Conservation (phyloP, 192 early-diverging fungal species). For the Spizellomyces sp. region DNA sequence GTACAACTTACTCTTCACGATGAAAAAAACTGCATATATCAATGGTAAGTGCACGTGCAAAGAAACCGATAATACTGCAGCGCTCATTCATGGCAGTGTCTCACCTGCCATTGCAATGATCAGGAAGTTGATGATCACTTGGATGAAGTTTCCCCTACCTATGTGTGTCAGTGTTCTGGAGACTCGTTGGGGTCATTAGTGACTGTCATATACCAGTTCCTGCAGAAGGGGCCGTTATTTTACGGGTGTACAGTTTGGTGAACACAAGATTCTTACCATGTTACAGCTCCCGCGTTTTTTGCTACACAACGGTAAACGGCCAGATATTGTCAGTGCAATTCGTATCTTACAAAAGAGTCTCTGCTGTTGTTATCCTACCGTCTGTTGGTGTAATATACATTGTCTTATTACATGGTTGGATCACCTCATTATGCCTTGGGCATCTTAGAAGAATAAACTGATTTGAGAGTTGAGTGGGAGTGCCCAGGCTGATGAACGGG, state of each 20-base stretch:
- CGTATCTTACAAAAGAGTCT: not conserved
- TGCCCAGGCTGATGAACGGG: constrained; percentile 59
- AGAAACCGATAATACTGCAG: too few species aligned
- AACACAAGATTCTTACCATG: constrained; percentile 11
- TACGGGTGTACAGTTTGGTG: not conserved
- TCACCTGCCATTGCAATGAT: constrained; percentile 44
- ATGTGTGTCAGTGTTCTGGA: not conserved
- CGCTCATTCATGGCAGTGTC: not conserved
- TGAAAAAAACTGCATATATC: constrained; percentile 51
- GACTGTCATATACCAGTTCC: not conserved
- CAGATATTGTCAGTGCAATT: not conserved
- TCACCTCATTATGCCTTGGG: constrained; percentile 2
- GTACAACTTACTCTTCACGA: constrained; percentile 51
- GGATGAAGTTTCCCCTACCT: constrained; percentile 60
- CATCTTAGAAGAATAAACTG: constrained; percentile 34
- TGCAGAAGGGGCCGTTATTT: not conserved
- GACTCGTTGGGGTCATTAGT: not conserved
- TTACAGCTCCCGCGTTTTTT: constrained; percentile 48
- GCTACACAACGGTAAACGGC: constrained; percentile 15
- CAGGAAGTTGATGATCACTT: constrained; percentile 67
- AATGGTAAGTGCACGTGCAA: too few species aligned
- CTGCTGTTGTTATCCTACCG: not conserved
- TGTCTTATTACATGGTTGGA: not conserved
- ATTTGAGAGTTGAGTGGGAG: constrained; percentile 40
- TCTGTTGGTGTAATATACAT: not conserved